These are phyloP conservation scores for Solanum megistacrolobum DNA, from an alignment of 257 asterid genomes.

Conservation along the genomic window DNA sequence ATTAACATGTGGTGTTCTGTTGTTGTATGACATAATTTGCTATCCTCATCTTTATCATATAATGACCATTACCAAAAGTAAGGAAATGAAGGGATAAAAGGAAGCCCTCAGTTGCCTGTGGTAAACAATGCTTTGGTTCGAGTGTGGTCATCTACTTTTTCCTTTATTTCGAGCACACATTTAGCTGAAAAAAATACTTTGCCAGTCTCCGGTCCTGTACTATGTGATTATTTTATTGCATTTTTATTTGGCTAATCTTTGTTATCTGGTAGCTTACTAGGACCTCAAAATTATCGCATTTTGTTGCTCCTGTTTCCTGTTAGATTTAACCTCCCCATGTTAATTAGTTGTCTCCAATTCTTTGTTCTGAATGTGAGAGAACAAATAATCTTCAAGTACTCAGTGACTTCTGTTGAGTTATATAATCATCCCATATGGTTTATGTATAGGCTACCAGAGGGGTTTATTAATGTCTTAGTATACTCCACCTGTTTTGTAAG, in stretches of 20 bases:
- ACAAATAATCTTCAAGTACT: neutral
- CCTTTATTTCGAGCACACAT: neutral
- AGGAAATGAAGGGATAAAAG: neutral
- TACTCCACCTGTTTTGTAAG: neutral
- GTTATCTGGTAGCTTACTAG: neutral
- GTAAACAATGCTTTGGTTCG: neutral
- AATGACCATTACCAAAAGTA: neutral
- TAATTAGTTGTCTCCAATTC: neutral
- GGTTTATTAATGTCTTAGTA: neutral
- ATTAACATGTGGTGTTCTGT: neutral
- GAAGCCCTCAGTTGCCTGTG: neutral
- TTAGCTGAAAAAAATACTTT: neutral
- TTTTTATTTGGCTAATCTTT: neutral
- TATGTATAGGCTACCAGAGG: neutral
- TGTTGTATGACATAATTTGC: neutral
- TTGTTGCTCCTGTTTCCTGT: neutral
- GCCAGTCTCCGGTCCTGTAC: neutral
- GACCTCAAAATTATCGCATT: neutral
- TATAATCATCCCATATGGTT: neutral
- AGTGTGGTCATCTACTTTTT: neutral
- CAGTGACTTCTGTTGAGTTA: neutral
- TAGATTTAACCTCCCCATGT: neutral
- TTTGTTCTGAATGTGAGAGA: neutral
- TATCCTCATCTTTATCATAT: neutral
- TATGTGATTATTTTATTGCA: neutral